Conservation (phyloP, 176 grass and related monocot species). For the Bonia amplexicaulis region DNA sequence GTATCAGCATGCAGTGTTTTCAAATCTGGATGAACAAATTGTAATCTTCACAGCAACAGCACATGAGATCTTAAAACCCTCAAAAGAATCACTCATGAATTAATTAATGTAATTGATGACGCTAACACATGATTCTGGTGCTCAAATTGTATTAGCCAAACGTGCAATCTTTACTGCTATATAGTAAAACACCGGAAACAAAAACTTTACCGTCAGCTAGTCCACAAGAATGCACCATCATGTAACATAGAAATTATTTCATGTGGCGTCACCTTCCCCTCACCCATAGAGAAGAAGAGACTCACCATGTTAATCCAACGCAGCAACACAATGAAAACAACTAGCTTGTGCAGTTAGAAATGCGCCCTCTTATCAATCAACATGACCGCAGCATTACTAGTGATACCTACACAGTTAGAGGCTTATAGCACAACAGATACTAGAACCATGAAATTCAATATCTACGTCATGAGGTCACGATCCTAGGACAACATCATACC, state of each 20-base stretch:
- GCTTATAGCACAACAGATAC: no score
- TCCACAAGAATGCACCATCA: no score
- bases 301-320: not conserved
- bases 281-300: not conserved
- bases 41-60: not conserved
- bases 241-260: no score
- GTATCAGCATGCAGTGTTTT: not conserved
- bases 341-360: not conserved
- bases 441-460: no score
- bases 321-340: not conserved
- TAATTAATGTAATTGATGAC: not conserved
- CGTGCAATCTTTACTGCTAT: not conserved
- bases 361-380: not conserved
- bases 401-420: no score
- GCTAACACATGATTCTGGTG: not conserved
- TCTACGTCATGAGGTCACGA: no score
- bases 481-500: no score
- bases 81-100: not conserved
- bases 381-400: not conserved
- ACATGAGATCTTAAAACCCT: not conserved
- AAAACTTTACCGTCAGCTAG: no score
- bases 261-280: no score
- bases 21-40: not conserved
- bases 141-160: not conserved
- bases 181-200: not conserved